These are phyloP conservation scores for Prunus mume DNA, from an alignment of 306 rosid genomes.

Conservation along the genomic window DNA sequence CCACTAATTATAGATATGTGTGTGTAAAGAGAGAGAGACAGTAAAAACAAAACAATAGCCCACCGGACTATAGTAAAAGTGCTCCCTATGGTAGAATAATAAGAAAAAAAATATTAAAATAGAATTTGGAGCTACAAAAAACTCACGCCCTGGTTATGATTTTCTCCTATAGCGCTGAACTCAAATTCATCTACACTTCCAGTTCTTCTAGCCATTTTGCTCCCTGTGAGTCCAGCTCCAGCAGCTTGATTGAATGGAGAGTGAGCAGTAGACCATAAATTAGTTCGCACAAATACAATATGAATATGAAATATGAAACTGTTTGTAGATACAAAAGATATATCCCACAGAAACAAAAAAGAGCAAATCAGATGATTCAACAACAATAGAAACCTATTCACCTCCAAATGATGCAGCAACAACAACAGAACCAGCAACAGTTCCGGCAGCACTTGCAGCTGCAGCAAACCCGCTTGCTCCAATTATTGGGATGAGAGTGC, in stretches of 20 bases:
- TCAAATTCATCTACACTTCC: slow-evolving; percentile 53
- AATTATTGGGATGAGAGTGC: slow-evolving; percentile 82
- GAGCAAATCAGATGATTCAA: slow-evolving; percentile 4
- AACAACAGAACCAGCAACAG: slow-evolving; percentile 90
- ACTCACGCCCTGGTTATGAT: slow-evolving; percentile 59
- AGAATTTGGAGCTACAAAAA: background rate
- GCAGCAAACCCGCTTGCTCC: slow-evolving; percentile 97
- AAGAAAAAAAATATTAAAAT: background rate
- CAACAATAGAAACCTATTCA: slow-evolving; percentile 25
- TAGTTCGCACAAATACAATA: background rate
- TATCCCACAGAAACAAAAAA: slow-evolving; percentile 12
- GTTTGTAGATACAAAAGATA: background rate
- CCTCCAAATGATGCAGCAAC: slow-evolving; percentile 99
- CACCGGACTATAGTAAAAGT: background rate
- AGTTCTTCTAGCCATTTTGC: slow-evolving; percentile 61
- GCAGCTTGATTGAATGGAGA: slow-evolving; percentile 42
- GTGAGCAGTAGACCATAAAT: slow-evolving; percentile 8
- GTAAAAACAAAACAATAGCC: background rate
- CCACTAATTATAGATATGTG: background rate
- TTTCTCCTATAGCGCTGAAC: slow-evolving; percentile 48
- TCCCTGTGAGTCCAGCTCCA: slow-evolving; percentile 64
- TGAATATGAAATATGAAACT: background rate
- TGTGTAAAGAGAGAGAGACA: background rate
- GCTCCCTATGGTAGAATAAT: background rate
- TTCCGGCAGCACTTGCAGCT: slow-evolving; percentile 90